Evolutionary conservation across 192 early-diverging fungal genomes (phyloP).

Genomic region (Haplosporangium gracile): DNA sequence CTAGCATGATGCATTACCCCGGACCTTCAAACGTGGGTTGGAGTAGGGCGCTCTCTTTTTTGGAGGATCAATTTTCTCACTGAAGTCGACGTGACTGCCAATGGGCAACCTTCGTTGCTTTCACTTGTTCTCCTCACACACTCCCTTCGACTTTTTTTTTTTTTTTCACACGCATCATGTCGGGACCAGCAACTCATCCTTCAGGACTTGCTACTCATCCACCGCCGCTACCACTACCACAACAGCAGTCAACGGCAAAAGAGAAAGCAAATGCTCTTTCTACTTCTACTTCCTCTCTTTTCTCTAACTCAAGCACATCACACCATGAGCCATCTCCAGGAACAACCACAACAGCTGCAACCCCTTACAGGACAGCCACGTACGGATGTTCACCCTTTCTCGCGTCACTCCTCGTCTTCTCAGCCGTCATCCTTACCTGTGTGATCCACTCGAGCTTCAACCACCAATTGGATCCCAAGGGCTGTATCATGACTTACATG

Average conservation of each 20-base stretch:
- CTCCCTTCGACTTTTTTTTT: background rate
- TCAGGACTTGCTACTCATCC: background rate
- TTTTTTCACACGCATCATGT: conserved; percentile 6
- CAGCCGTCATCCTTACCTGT: conserved; percentile 13
- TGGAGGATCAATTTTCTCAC: background rate
- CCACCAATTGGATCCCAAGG: conserved; percentile 70
- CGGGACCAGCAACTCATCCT: background rate
- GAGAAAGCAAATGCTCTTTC: background rate
- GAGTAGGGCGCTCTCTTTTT: background rate
- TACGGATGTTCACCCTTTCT: conserved; percentile 23
- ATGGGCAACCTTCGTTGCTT: background rate
- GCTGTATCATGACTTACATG: conserved; percentile 68
- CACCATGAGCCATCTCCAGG: background rate
- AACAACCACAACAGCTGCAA: background rate
- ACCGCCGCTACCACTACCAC: background rate
- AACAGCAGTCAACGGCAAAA: background rate
- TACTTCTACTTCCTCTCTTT: background rate
- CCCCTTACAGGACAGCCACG: background rate
- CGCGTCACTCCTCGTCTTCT: conserved; percentile 3
- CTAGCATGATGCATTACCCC: too few relatives aligned
- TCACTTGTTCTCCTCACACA: background rate
- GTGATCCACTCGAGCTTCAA: conserved; percentile 76
- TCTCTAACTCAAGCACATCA: background rate
- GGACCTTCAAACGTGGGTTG: background rate
- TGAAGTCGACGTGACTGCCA: background rate